Percentiles rank a stretch among this genome's conserved stretches.
phyloP scores from a whole-genome alignment of 257 asterid species.

The Pogostemon cablin region DNA sequence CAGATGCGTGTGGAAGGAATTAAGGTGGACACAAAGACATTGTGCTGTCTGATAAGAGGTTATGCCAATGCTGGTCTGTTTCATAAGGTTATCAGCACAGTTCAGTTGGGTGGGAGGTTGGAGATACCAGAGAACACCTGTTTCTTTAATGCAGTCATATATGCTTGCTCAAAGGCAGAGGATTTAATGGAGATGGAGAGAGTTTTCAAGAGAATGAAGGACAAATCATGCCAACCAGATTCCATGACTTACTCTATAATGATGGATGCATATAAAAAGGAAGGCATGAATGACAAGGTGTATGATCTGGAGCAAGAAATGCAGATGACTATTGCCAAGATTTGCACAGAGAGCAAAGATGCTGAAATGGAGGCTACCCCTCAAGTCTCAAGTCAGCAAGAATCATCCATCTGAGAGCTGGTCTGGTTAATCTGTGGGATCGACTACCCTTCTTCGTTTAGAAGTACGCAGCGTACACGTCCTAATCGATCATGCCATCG shows the following conservation, averaged over 20 bases:
- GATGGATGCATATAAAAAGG: conserved; percentile 80
- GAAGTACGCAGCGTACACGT: too few species aligned
- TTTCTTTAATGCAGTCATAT: conserved; percentile 77
- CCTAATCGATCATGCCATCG: too few species aligned
- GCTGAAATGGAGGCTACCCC: conserved; percentile 34
- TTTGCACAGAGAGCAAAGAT: conserved; percentile 27
- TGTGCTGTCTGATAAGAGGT: conserved; percentile 86
- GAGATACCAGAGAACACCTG: conserved; percentile 86
- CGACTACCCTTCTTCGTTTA: too few species aligned
- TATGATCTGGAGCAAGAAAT: conserved; percentile 73
- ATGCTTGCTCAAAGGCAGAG: conserved; percentile 82
- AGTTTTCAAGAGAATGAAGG: conserved; percentile 85
- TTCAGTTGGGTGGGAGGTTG: conserved; percentile 74
- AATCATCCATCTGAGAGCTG: conserved; percentile 24
- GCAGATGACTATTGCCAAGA: conserved; percentile 34
- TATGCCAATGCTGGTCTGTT: conserved; percentile 81
- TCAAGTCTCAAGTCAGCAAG: conserved; percentile 34
- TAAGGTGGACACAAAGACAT: conserved; percentile 79
- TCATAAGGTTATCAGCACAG: conserved; percentile 76
- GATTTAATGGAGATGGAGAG: conserved; percentile 94
- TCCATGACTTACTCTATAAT: conserved; percentile 66
- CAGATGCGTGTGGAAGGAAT: conserved; percentile 86
- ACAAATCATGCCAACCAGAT: conserved; percentile 67
- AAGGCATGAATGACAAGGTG: conserved; percentile 82
- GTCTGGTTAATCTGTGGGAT: not conserved